Conservation (phyloP, 2,329 filamentous ascomycete species). For the Penicillium glabrum region DNA sequence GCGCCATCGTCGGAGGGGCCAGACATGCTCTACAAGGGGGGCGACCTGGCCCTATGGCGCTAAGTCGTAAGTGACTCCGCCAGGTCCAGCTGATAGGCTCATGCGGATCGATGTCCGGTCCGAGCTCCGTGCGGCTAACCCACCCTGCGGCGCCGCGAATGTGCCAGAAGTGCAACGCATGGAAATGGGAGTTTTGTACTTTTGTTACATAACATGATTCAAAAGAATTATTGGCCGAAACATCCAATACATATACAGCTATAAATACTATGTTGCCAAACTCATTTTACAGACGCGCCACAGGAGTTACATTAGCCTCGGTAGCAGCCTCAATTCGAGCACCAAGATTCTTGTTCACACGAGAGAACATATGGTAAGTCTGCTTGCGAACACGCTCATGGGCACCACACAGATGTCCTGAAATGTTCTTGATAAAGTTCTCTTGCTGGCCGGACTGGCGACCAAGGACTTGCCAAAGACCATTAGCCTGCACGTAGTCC, state of each 20-base stretch:
- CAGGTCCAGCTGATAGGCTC: conserved; percentile 30
- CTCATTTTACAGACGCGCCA: conserved; percentile 28
- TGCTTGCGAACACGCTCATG: conserved; percentile 56
- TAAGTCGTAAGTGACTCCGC: conserved; percentile 21
- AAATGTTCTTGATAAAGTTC: conserved; percentile 61
- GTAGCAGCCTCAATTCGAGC: conserved; percentile 54
- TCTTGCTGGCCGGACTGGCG: conserved; percentile 58
- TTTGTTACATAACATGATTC: neutral
- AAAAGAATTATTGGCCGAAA: neutral
- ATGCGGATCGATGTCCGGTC: conserved; percentile 24
- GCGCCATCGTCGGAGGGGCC: conserved; percentile 24
- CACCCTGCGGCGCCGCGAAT: neutral
- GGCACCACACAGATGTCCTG: conserved; percentile 57
- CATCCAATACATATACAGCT: neutral
- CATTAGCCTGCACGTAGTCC: conserved; percentile 46
- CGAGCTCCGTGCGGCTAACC: conserved; percentile 12
- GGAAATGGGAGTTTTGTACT: neutral
- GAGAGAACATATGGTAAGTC: conserved; percentile 62
- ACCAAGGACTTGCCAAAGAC: conserved; percentile 45
- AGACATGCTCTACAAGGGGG: conserved; percentile 18
- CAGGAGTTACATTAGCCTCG: conserved; percentile 38
- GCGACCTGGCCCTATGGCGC: conserved; percentile 28
- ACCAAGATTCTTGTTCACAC: conserved; percentile 57
- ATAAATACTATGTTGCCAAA: neutral
- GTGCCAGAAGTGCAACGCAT: neutral